phyloP scores from a whole-genome alignment of 805 yeast genomes.

The Ogataea siamensis region DNA sequence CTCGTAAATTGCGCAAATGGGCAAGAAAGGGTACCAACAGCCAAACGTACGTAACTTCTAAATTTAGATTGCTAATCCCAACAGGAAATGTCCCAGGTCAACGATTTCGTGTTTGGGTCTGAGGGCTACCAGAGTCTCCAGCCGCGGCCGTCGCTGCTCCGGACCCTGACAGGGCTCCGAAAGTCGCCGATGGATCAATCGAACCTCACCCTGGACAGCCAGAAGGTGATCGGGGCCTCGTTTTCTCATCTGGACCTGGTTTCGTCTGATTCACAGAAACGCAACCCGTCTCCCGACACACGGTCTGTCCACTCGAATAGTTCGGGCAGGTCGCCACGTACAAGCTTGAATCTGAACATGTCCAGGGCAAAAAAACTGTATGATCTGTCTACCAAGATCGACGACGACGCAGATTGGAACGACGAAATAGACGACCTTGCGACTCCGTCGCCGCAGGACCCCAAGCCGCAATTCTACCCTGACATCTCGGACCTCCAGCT shows the following conservation, averaged over 20 bases:
- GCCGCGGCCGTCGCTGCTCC: constrained; percentile 25
- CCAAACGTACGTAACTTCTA: constrained; percentile 27
- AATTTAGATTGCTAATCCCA: constrained; percentile 1
- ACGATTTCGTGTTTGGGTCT: constrained; percentile 30
- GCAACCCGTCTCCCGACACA: constrained; percentile 22
- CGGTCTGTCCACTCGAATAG: constrained; percentile 18
- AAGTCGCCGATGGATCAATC: constrained; percentile 17
- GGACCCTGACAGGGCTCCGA: constrained; percentile 25
- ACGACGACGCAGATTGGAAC: constrained; percentile 92
- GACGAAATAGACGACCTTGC: constrained; percentile 57
- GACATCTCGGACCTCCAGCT: constrained; percentile 17
- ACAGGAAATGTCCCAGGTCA: constrained; percentile 31
- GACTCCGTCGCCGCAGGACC: constrained; percentile 18
- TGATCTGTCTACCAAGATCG: constrained; percentile 37
- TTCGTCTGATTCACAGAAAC: constrained; percentile 14
- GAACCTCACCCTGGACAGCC: constrained; percentile 12
- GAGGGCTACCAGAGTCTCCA: constrained; percentile 22
- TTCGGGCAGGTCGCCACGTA: constrained; percentile 13
- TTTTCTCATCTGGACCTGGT: constrained; percentile 52
- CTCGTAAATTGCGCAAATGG: too few species aligned
- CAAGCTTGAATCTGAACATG: constrained; percentile 24
- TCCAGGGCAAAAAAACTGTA: constrained; percentile 6
- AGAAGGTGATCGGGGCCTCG: constrained; percentile 52
- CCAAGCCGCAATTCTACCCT: constrained; percentile 22
- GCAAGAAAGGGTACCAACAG: constrained; percentile 36